phyloP scores from a whole-genome alignment of 169 alveolate genomes.

The Theileria parva region DNA sequence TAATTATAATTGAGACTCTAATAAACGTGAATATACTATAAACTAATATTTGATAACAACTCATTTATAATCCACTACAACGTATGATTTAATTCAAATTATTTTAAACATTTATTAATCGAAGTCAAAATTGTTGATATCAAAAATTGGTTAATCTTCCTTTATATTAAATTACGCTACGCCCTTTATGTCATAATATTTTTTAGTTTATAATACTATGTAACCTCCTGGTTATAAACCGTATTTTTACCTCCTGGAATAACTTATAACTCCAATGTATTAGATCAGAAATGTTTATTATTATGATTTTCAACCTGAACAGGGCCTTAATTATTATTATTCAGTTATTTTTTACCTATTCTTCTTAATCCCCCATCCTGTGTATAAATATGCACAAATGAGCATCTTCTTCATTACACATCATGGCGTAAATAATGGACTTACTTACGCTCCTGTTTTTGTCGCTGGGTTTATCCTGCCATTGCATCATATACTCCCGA shows the following conservation, averaged over 20 bases:
- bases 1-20: no score
- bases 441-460: not conserved
- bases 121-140: not conserved
- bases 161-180: no score
- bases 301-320: not conserved
- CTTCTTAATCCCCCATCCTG: conserved; percentile 9
- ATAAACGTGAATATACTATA: no score
- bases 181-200: no score
- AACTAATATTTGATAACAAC: no score
- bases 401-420: conserved; percentile 16
- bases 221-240: not conserved
- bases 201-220: not conserved
- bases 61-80: no score
- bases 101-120: not conserved
- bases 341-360: not conserved
- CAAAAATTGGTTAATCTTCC: no score
- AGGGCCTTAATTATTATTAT: not conserved
- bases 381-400: conserved; percentile 9
- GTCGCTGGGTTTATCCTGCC: not conserved
- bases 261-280: not conserved
- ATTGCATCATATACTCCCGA: not conserved
- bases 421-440: conserved; percentile 13
- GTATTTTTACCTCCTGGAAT: not conserved
- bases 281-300: not conserved
- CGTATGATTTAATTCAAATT: no score